Evolutionary conservation across 2,329 filamentous ascomycete genomes (phyloP).

Genomic region (Arthrobotrys sphaeroides): DNA sequence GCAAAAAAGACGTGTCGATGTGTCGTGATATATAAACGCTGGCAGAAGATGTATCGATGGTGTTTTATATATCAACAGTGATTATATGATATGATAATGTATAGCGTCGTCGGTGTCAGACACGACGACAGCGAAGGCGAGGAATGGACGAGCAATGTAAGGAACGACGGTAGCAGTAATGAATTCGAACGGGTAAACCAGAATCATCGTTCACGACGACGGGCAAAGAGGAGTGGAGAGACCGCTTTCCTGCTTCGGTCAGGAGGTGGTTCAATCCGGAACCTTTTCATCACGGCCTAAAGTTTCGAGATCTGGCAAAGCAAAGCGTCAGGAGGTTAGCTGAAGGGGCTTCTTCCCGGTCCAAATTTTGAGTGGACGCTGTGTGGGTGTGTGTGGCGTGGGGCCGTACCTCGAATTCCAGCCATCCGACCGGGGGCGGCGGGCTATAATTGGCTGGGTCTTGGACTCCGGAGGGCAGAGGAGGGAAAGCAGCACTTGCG

Average conservation of each 20-base stretch:
- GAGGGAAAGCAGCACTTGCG: not conserved
- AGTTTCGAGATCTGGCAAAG: slow-evolving; percentile 28
- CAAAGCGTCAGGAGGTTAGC: slow-evolving; percentile 18
- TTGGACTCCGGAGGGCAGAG: not conserved
- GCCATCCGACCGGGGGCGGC: slow-evolving; percentile 23
- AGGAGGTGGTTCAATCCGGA: slow-evolving; percentile 16
- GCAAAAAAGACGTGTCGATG: not conserved
- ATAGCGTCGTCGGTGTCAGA: not conserved
- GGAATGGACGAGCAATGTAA: not conserved
- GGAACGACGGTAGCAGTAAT: not conserved
- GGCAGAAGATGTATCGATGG: no score
- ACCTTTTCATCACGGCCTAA: slow-evolving; percentile 23
- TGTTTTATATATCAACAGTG: not conserved
- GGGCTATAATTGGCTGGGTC: slow-evolving; percentile 1
- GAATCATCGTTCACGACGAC: not conserved
- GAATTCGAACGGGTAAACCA: not conserved
- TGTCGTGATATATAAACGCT: not conserved
- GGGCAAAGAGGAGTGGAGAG: not conserved
- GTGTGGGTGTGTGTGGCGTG: slow-evolving; percentile 5
- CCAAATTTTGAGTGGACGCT: slow-evolving; percentile 22
- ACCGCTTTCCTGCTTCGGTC: slow-evolving; percentile 15
- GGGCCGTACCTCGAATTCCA: not conserved
- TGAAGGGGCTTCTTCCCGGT: not conserved
- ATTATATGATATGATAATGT: no score
- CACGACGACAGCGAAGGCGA: not conserved